Evolutionary conservation across 2,329 filamentous ascomycete species (phyloP).

Genomic region (Fusarium humuli): DNA sequence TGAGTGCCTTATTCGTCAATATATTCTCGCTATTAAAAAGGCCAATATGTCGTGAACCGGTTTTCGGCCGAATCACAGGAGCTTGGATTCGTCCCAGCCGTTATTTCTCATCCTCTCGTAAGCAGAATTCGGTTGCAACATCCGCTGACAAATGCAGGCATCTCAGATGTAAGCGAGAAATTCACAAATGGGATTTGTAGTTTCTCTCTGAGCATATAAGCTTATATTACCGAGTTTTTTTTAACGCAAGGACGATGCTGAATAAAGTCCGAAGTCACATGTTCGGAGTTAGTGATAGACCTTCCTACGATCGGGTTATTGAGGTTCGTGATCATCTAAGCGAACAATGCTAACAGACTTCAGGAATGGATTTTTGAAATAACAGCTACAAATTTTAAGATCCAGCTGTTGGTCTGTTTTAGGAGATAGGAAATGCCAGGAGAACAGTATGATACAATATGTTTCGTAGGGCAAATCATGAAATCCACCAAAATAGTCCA

Average conservation of each 20-base stretch:
- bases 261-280: neutral
- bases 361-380: too few relatives aligned
- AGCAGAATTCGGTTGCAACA: neutral
- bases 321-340: too few relatives aligned
- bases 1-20: too few relatives aligned
- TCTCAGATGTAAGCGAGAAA: neutral
- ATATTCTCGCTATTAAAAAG: too few relatives aligned
- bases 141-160: neutral
- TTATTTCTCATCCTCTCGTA: neutral
- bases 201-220: neutral
- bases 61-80: neutral
- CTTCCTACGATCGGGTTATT: rapidly evolving
- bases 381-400: too few relatives aligned
- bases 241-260: rapidly evolving
- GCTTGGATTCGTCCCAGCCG: neutral
- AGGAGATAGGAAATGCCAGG: too few relatives aligned
- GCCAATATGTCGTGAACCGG: too few relatives aligned
- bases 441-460: neutral
- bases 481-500: neutral
- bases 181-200: neutral
- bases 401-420: too few relatives aligned
- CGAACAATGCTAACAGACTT: too few relatives aligned
- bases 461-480: neutral
- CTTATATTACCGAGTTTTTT: neutral
- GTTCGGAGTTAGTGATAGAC: neutral